These are phyloP conservation scores for Boletus tomentosulus DNA, from an alignment of 768 basidiomycete species.

Conservation along the genomic window DNA sequence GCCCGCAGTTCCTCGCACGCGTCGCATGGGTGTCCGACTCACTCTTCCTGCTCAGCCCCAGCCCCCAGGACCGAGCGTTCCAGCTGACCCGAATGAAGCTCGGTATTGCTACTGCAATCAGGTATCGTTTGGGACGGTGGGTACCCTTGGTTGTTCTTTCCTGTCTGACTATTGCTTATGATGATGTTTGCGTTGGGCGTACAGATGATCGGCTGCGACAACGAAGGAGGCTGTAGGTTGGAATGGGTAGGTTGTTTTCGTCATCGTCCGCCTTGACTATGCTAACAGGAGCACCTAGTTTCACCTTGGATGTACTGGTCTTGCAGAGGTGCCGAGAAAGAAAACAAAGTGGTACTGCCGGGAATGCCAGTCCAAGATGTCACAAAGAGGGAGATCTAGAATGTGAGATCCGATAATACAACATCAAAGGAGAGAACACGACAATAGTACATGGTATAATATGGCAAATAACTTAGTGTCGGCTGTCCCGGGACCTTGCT, in stretches of 20 bases:
- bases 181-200: background rate
- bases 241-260: slow-evolving; percentile 70
- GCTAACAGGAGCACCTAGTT: slow-evolving; percentile 44
- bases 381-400: slow-evolving; percentile 33
- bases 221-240: slow-evolving; percentile 50
- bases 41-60: slow-evolving; percentile 33
- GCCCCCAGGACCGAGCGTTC: slow-evolving; percentile 15
- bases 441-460: slow-evolving; percentile 8
- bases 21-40: slow-evolving; percentile 28
- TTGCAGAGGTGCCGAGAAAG: slow-evolving; percentile 54
- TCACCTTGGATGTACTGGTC: slow-evolving; percentile 64
- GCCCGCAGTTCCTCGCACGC: slow-evolving; percentile 13
- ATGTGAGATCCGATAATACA: slow-evolving; percentile 8
- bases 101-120: slow-evolving; percentile 82
- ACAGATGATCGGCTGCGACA: slow-evolving; percentile 88
- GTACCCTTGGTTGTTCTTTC: slow-evolving; percentile 19
- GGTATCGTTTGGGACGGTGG: slow-evolving; percentile 75
- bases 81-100: slow-evolving; percentile 45
- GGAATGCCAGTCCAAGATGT: slow-evolving; percentile 47
- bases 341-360: slow-evolving; percentile 67
- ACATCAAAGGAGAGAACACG: background rate
- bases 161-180: background rate
- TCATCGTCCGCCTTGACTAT: background rate
- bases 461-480: slow-evolving; percentile 12
- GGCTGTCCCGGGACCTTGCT: no score